Evolutionary conservation across 73 alveolate genomes (phyloP), one percentile per base, ranked within the genome.

Genomic region (Blepharisma japonicum): DNA sequence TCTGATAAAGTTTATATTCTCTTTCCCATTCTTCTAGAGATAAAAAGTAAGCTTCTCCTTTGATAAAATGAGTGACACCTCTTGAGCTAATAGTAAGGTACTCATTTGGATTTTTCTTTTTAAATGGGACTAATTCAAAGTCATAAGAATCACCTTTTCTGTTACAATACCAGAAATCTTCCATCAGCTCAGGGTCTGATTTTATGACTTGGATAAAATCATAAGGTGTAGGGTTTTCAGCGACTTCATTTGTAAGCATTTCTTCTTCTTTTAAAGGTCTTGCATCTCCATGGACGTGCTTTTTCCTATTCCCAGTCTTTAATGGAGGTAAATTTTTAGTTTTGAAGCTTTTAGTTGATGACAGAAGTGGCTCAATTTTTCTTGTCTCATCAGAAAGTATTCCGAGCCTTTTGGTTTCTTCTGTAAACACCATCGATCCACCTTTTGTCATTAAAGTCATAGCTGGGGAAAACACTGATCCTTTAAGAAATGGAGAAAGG

Each of bases 21-120:
- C 98, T 77, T 82, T 90, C 94, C 95, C 95, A 92, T 55, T 92
- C 98, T 45, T 88, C 90, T 20, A 92, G 83, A 0, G 95, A 67
- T 78, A 87, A 56, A 56, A 92, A 92, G 27, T 82, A 72, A 6
- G 98, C 95, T 9, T 87, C 92, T 7, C 83, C 92, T 49, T 92
- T 84, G 56, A 81, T 71, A 78, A 92, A 92, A 71, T 92, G 95
- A n/a, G 91, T 91, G 49, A 92, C 82, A 6, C 98, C 98, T 45
- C 95, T 83, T 6, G 92, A 83, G 77, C 91, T 72, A 25, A 92
- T 90, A 6, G 98, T 92, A 92, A 92, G 83, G 81, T 92, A 92
- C 71, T 92, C 98, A 6, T 71, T 83, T 6, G 55, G 68, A 27
- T 92, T 82, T 45, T 84, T 78, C 8, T 88, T 91, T 25, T 83